Evolutionary conservation across 2,329 filamentous ascomycete species (phyloP).

Genomic region (Xylaria sp.): DNA sequence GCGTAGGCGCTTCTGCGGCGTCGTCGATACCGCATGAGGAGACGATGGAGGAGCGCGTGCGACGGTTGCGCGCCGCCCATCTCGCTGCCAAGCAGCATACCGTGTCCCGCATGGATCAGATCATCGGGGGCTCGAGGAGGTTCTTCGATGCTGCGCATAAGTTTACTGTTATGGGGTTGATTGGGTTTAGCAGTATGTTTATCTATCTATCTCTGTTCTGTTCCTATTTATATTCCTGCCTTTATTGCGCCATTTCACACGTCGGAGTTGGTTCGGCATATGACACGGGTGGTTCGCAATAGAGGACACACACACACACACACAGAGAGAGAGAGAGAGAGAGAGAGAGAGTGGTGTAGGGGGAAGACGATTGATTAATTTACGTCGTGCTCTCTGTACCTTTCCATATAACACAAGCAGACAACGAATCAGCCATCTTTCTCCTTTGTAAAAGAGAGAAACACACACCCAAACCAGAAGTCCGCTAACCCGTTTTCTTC

Average conservation of each 20-base stretch:
- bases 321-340: neutral
- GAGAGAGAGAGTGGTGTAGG: neutral
- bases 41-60: constrained; percentile 76
- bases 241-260: neutral
- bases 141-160: constrained; percentile 68
- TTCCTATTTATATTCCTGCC: no score
- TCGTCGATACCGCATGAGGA: constrained; percentile 64
- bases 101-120: constrained; percentile 63
- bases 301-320: no score
- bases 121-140: constrained; percentile 61
- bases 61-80: constrained; percentile 74
- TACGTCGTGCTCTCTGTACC: no score
- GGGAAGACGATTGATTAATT: no score
- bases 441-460: no score
- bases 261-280: neutral
- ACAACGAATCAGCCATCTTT: neutral
- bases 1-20: neutral
- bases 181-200: constrained; percentile 66
- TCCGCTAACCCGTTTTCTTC: neutral
- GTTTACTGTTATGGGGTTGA: constrained; percentile 64
- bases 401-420: neutral
- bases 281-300: neutral
- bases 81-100: constrained; percentile 71
- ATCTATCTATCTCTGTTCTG: neutral
- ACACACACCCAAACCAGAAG: neutral